These are phyloP conservation scores for Aspergillus wentii DNA, from an alignment of 495 filamentous ascomycete genomes.

Conservation along the genomic window DNA sequence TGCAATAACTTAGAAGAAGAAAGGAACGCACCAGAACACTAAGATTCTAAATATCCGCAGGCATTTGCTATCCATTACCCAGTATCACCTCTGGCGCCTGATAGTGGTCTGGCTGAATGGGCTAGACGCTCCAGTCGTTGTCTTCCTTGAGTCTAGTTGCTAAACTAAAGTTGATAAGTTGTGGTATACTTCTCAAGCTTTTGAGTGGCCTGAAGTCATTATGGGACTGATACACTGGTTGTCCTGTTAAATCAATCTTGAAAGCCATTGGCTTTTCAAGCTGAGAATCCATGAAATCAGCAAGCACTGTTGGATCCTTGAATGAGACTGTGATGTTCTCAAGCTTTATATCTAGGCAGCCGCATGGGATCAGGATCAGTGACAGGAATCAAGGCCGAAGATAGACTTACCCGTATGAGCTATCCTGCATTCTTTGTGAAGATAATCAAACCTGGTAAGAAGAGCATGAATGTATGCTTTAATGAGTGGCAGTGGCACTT, in stretches of 20 bases:
- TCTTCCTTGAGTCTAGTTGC: slow-evolving; percentile 57
- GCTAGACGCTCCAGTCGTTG: slow-evolving; percentile 32
- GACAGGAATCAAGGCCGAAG: slow-evolving; percentile 12
- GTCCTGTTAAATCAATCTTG: slow-evolving; percentile 29
- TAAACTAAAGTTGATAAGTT: slow-evolving; percentile 86
- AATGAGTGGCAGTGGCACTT: slow-evolving; percentile 25
- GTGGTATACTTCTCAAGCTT: slow-evolving; percentile 35
- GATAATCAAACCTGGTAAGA: slow-evolving; percentile 41
- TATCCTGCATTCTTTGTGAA: slow-evolving; percentile 35
- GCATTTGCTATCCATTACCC: slow-evolving; percentile 36
- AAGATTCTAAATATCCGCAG: slow-evolving; percentile 43
- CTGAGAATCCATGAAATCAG: slow-evolving; percentile 33
- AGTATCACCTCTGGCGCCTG: slow-evolving; percentile 43
- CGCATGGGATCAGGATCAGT: slow-evolving; percentile 16
- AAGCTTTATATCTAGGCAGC: slow-evolving; percentile 39
- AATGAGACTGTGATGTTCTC: slow-evolving; percentile 44
- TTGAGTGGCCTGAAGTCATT: slow-evolving; percentile 38
- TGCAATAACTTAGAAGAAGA: slow-evolving; percentile 15
- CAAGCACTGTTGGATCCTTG: slow-evolving; percentile 37
- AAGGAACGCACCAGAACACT: slow-evolving; percentile 41
- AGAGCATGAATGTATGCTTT: slow-evolving; percentile 36
- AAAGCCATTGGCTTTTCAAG: slow-evolving; percentile 32
- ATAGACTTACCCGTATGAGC: slow-evolving; percentile 29
- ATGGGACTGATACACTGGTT: slow-evolving; percentile 32
- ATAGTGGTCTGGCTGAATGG: slow-evolving; percentile 43